These are phyloP conservation scores for Nicotiana tomentosiformis DNA, from an alignment of 257 asterid genomes.

Conservation along the genomic window DNA sequence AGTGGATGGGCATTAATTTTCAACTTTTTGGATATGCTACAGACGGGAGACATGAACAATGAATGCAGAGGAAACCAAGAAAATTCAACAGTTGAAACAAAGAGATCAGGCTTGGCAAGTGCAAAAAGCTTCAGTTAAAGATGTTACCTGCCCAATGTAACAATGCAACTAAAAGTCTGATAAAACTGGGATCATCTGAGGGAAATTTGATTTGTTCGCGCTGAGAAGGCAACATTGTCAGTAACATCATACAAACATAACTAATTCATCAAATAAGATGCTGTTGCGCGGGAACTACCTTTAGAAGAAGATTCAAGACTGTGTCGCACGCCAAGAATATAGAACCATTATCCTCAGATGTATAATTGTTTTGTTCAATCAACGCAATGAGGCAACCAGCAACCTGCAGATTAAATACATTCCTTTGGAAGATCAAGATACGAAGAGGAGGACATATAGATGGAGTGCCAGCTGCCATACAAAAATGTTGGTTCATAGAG, in stretches of 20 bases:
- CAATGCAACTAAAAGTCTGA: constrained; percentile 63
- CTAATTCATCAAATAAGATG: background rate
- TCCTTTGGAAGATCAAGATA: constrained; percentile 1
- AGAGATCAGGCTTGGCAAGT: background rate
- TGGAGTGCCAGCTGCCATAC: background rate
- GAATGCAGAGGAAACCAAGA: background rate
- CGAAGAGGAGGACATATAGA: background rate
- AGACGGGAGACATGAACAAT: background rate
- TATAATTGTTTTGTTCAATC: constrained; percentile 34
- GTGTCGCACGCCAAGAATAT: constrained; percentile 81
- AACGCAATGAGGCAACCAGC: constrained; percentile 45
- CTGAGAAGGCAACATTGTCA: constrained; percentile 24
- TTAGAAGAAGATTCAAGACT: constrained; percentile 57
- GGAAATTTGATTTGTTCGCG: constrained; percentile 29
- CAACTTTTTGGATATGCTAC: background rate
- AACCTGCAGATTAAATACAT: constrained; percentile 42
- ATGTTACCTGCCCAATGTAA: constrained; percentile 56
- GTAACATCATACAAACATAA: background rate
- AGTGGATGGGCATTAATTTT: background rate
- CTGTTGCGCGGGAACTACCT: constrained; percentile 30
- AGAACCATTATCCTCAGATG: constrained; percentile 37
- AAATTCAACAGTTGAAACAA: background rate
- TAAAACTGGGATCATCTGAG: constrained; percentile 34
- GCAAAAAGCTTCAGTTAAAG: constrained; percentile 2
- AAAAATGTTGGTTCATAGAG: constrained; percentile 3